Base-by-base conservation (phyloP, 768 basidiomycete species). In the Lentinula boryana region DNA sequence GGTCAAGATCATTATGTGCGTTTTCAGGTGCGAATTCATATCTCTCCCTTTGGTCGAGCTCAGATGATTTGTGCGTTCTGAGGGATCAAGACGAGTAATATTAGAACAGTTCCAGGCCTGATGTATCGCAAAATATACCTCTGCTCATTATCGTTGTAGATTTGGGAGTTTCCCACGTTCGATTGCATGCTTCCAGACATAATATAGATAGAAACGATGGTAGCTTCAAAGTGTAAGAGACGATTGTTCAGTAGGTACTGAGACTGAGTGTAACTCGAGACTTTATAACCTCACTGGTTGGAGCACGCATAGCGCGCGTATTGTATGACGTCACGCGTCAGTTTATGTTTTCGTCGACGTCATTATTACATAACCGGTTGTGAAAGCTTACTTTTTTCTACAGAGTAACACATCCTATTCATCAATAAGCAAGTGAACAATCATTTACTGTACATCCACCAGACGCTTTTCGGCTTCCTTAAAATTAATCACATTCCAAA, bases 401-500 rank as follows among this genome's bases (percentile, higher is more conserved):
- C 8, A 7, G 8, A 21, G 8, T 46, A 46, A 18, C 10, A 8
- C 44, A 43, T 46, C 8, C 21, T 21, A 6, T 38, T 13, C 36
- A 38, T 9, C 44, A 48, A 21, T 48, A 12, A 10, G 16, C 8
- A 18, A 9, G 18, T 7, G 1, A 8, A 21, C 9, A 2, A 16
- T 23, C 7, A 23, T 58, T 49, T 49, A 60, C 50, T 31, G 54
- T n/a, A 74, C 78, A 58, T 78, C 77, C 12, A 70, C 62, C 51
- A 78, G 70, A 49, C 82, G 78, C 55, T 78, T 76, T 70, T 95
- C 93, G 6, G 94, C 96, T 75, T 96, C 93, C 68, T 91, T 84
- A 76, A 94, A 98, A 80, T 97, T 94, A 81, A 98, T 84, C 62
- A 98, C 94, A 66, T 87, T 87, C 94, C 95, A 98, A 71, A 98